Percentiles rank a stretch among this genome's conserved stretches.
These are phyloP conservation scores for Thuidium tamariscinum DNA, from an alignment of 225 moss, liverwort and hornwort species.

Conservation along the genomic window DNA sequence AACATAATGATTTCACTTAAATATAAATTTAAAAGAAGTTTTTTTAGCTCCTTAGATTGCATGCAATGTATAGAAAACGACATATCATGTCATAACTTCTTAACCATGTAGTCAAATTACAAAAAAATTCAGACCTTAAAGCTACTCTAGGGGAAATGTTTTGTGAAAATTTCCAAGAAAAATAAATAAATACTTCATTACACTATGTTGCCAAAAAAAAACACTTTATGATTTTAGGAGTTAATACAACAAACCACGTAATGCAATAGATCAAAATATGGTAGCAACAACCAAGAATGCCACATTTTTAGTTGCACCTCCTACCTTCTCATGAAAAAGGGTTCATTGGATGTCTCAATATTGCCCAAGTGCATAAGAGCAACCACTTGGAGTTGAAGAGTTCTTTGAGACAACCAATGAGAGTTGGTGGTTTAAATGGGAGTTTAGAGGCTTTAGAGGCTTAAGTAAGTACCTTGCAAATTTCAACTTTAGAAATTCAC, in stretches of 20 bases:
- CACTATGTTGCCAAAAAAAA: too few relatives aligned
- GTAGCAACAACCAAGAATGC: background rate
- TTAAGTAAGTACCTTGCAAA: accelerated
- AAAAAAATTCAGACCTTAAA: too few relatives aligned
- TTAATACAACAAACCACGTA: background rate
- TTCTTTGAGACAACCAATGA: background rate
- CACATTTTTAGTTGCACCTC: accelerated
- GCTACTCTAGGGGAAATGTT: too few relatives aligned
- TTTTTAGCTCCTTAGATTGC: too few relatives aligned
- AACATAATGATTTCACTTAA: too few relatives aligned
- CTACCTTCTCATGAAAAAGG: background rate
- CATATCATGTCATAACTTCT: too few relatives aligned
- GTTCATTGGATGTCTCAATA: background rate
- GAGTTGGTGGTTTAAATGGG: accelerated
- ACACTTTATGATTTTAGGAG: too few relatives aligned
- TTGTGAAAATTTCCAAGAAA: too few relatives aligned
- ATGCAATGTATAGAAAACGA: too few relatives aligned
- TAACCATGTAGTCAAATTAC: too few relatives aligned
- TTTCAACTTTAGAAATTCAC: background rate
- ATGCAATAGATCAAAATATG: accelerated
- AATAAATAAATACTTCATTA: too few relatives aligned
- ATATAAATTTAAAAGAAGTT: too few relatives aligned
- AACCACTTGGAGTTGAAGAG: background rate
- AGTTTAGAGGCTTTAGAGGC: background rate
- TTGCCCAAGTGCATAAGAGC: background rate